These are phyloP conservation scores for Aspergillus oerlinghausenensis DNA, from an alignment of 2,329 filamentous ascomycete species.

Conservation along the genomic window DNA sequence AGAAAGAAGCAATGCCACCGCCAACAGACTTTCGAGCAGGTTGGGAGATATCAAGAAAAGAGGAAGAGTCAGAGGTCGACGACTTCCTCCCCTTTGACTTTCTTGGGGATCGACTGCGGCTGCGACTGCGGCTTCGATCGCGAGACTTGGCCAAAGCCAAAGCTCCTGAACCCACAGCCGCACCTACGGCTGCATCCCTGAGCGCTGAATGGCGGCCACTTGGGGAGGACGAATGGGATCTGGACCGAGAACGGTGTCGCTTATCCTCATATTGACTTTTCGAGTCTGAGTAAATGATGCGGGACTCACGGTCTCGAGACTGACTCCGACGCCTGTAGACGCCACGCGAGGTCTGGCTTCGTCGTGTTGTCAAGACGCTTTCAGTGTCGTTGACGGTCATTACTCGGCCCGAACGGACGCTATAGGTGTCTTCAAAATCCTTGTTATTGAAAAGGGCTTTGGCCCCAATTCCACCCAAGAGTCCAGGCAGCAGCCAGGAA, in stretches of 20 bases:
- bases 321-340: constrained; percentile 28
- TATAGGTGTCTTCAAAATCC: constrained; percentile 59
- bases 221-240: constrained; percentile 38
- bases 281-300: constrained; percentile 24
- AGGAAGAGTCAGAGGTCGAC: constrained; percentile 55
- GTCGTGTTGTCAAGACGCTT: constrained; percentile 25
- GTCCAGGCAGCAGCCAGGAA: constrained; percentile 52
- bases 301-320: constrained; percentile 33
- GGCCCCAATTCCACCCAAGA: constrained; percentile 52
- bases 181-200: constrained; percentile 35
- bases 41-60: constrained; percentile 63
- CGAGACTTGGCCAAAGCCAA: constrained; percentile 22
- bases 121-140: constrained; percentile 17
- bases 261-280: constrained; percentile 19
- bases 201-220: constrained; percentile 24
- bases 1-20: constrained; percentile 59
- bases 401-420: constrained; percentile 50
- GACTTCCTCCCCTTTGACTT: constrained; percentile 28
- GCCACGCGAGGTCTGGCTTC: constrained; percentile 43
- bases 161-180: constrained; percentile 30
- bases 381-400: constrained; percentile 25
- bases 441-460: constrained; percentile 51
- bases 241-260: constrained; percentile 30
- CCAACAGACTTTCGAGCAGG: constrained; percentile 46
- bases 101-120: constrained; percentile 34